Evolutionary conservation across 2,329 filamentous ascomycete species (phyloP).

Genomic region (Fusarium luffae): DNA sequence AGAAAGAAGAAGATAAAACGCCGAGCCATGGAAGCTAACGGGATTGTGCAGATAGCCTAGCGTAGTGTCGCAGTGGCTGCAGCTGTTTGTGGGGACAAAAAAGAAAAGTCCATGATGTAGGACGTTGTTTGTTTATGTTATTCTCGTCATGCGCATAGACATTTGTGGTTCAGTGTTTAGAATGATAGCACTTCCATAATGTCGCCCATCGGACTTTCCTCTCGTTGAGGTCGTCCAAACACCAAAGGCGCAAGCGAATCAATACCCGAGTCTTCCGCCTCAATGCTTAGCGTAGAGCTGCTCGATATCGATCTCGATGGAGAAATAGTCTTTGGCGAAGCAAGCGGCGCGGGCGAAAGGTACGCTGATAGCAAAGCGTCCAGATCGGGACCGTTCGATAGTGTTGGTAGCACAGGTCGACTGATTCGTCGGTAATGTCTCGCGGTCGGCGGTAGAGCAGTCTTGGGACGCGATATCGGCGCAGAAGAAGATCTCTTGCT

Average conservation of each 20-base stretch:
- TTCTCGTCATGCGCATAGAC: not conserved
- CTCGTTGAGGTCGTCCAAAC: conserved; percentile 33
- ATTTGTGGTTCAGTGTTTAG: not conserved
- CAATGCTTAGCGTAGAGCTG: conserved; percentile 37
- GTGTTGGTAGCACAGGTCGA: conserved; percentile 34
- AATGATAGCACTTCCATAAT: conserved; percentile 38
- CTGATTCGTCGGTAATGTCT: conserved; percentile 39
- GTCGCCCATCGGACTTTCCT: conserved; percentile 35
- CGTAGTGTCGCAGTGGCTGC: not conserved
- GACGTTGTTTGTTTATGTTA: not conserved
- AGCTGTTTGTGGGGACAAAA: conserved; percentile 3
- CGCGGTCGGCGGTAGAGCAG: conserved; percentile 21
- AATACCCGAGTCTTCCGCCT: conserved; percentile 29
- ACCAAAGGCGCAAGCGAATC: conserved; percentile 34
- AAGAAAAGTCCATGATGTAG: conserved; percentile 7
- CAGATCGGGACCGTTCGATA: conserved; percentile 29
- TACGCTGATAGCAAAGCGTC: conserved; percentile 38
- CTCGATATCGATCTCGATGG: conserved; percentile 37
- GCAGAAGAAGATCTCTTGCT: conserved; percentile 34
- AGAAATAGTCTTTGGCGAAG: conserved; percentile 23
- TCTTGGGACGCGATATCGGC: conserved; percentile 30
- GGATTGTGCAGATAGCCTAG: conserved; percentile 14
- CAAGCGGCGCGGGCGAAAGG: conserved; percentile 27
- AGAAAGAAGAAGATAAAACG: conserved; percentile 5
- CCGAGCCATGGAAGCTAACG: conserved; percentile 25